phyloP scores from a whole-genome alignment of 805 yeast genomes.

The Wickerhamomyces tratensis region DNA sequence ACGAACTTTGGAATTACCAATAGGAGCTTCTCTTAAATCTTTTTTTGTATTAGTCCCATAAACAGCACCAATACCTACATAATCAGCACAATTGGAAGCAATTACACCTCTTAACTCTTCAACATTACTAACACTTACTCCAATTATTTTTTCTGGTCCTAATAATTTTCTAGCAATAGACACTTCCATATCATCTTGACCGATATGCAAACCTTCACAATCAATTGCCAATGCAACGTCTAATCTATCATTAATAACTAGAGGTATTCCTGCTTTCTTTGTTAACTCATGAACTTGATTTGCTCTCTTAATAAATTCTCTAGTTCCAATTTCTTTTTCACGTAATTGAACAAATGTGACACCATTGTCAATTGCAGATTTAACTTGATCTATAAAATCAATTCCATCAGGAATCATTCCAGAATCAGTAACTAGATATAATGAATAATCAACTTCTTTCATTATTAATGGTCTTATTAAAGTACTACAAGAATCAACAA shows the following conservation, averaged over 20 bases:
- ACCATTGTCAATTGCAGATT: slow-evolving; percentile 56
- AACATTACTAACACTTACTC: slow-evolving; percentile 59
- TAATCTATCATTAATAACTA: slow-evolving; percentile 77
- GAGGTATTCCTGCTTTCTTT: slow-evolving; percentile 48
- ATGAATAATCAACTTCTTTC: slow-evolving; percentile 35
- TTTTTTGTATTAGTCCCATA: slow-evolving; percentile 69
- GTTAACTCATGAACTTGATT: slow-evolving; percentile 52
- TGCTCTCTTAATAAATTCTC: slow-evolving; percentile 58
- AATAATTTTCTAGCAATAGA: slow-evolving; percentile 46
- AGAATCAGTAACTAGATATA: slow-evolving; percentile 77
- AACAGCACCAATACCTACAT: slow-evolving; percentile 78
- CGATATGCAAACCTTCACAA: slow-evolving; percentile 90
- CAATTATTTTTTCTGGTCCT: slow-evolving; percentile 70
- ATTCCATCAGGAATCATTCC: slow-evolving; percentile 56
- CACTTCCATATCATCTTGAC: slow-evolving; percentile 76
- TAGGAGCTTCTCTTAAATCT: slow-evolving; percentile 39
- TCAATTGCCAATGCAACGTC: slow-evolving; percentile 86
- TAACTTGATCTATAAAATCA: slow-evolving; percentile 51
- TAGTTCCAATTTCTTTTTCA: slow-evolving; percentile 65
- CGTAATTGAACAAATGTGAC: slow-evolving; percentile 77
- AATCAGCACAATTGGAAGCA: slow-evolving; percentile 44
- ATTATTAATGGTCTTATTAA: neutral
- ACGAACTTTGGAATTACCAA: slow-evolving; percentile 65
- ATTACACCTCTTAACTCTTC: slow-evolving; percentile 47
- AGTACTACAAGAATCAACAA: neutral